Evolutionary conservation across 176 grass and related monocot genomes (phyloP).

Genomic region (Carex cristatella): DNA sequence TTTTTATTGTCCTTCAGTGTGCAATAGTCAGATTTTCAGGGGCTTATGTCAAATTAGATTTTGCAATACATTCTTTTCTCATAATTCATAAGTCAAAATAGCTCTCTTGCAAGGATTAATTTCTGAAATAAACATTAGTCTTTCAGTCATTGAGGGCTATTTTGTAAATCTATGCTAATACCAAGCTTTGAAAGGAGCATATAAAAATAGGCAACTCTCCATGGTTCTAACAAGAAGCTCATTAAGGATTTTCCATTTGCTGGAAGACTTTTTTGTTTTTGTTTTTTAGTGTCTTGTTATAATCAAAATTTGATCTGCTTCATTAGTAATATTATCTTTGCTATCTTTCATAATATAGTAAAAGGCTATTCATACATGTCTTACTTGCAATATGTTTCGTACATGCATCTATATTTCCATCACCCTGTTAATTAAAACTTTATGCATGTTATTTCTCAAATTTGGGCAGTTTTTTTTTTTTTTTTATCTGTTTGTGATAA

Average conservation of each 20-base stretch:
- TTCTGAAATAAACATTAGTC: neutral
- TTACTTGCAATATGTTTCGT: neutral
- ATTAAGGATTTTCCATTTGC: neutral
- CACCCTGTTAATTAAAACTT: neutral
- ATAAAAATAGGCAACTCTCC: neutral
- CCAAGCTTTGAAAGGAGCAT: neutral
- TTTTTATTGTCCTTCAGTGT: neutral
- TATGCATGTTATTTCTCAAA: neutral
- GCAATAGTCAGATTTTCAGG: neutral
- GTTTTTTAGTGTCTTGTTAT: neutral
- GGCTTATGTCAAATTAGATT: slow-evolving; percentile 7
- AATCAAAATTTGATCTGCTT: slow-evolving; percentile 1
- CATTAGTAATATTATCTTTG: neutral
- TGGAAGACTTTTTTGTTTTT: neutral
- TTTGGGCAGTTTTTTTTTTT: neutral
- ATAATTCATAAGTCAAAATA: slow-evolving; percentile 15
- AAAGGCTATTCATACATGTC: neutral
- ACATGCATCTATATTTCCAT: neutral
- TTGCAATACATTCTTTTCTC: slow-evolving; percentile 9
- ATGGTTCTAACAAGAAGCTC: neutral
- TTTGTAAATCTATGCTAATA: slow-evolving; percentile 14
- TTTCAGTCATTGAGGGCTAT: neutral
- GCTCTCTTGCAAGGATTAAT: slow-evolving; percentile 8
- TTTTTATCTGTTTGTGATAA: neutral
- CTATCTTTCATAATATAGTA: neutral